phyloP scores from a whole-genome alignment of 2,329 filamentous ascomycete species.

The Colletotrichum zoysiae region DNA sequence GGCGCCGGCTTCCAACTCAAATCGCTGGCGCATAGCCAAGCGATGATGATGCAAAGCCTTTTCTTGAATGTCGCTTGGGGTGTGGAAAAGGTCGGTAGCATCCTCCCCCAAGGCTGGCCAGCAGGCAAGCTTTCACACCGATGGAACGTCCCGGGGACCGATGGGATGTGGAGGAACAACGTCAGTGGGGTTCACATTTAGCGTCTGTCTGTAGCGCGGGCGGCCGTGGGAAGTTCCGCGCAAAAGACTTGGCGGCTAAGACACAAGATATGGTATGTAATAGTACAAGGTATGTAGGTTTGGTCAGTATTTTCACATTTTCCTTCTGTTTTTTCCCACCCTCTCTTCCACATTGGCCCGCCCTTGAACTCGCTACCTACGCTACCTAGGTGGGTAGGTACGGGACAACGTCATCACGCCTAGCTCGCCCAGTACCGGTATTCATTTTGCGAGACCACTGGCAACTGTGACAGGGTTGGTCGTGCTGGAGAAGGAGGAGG shows the following conservation, averaged over 20 bases:
- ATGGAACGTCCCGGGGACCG: neutral
- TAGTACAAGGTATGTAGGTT: neutral
- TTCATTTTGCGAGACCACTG: neutral
- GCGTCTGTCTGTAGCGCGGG: neutral
- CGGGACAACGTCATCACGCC: slow-evolving; percentile 11
- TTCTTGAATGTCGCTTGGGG: neutral
- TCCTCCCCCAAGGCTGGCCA: slow-evolving; percentile 3
- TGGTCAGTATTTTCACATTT: neutral
- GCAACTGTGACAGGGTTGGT: neutral
- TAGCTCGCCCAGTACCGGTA: too few species aligned
- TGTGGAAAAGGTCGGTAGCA: neutral
- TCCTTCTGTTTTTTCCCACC: too few species aligned
- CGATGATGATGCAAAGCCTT: slow-evolving; percentile 27
- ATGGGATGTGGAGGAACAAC: slow-evolving; percentile 18
- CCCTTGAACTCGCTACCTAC: neutral
- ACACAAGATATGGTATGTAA: neutral
- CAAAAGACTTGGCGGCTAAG: neutral
- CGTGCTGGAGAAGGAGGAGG: neutral
- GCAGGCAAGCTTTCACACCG: slow-evolving; percentile 1
- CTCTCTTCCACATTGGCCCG: neutral
- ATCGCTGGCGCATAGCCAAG: neutral
- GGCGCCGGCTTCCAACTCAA: neutral
- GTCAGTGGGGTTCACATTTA: slow-evolving; percentile 31
- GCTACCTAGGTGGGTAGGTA: neutral
- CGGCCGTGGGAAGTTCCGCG: neutral